Base-by-base conservation (phyloP, 1,284 basidiomycete species). In the Calocybe gambosa region DNA sequence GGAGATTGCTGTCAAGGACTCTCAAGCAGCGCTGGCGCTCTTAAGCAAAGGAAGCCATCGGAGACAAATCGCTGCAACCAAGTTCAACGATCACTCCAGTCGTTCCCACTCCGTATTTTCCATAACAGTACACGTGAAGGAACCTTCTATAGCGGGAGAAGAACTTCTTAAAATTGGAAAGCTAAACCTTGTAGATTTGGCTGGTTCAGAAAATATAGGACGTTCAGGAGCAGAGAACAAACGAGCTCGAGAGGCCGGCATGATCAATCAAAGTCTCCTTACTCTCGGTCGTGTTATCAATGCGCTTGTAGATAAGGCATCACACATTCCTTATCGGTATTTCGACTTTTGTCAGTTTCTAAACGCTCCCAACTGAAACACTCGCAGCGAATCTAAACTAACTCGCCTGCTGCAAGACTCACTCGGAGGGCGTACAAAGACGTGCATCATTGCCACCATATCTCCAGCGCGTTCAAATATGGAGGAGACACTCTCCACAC, bases 41-140 rank as follows among this genome's bases (percentile, higher is more conserved):
- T 76, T 99, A 29, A 84, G 82, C 18, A 90, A 90, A 60, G 96
- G 96, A 26, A 93, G 89, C 51, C 78, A 93, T 52, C 80, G 93
- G 46, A 75, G 96, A 42, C 94, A 98, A 67, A 92, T 93, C 37
- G 96, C 95, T 0, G 86, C 93, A 10, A 99, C 96, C 19, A 94
- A 93, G 63, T 96, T 98, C 77, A 99, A 99, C 65, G 93, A 97
- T 56, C 90, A 93, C 59, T 98, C 94, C 4, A 85, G 92, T 67
- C 92, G 96, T 15, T 99, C 96, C 0, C 96, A 99, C 63, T 95
- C 94, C 1, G 89, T 99, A n/a, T 98, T 99, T 62, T 90, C 93
- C 13, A 84, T 99, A 58, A 95, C 93, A 0, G 87, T 99, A 0
- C 91, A 95, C 59, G 82, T 86, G 50, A 96, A 95, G 60, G 94